These are phyloP conservation scores for Pichia rugopelliculosa DNA, from an alignment of 805 yeast species.

Conservation along the genomic window DNA sequence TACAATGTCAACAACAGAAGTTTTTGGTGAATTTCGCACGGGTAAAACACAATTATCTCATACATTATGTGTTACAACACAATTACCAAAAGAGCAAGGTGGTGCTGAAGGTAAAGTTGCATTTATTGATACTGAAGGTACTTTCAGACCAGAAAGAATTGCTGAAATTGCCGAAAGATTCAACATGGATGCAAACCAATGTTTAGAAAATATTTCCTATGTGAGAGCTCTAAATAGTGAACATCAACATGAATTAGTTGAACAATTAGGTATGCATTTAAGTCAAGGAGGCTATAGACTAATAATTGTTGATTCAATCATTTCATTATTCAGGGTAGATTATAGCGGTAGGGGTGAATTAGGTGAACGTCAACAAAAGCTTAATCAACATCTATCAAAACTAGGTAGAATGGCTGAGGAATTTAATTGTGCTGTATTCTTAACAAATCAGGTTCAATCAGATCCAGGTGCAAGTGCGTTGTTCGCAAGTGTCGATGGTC, in stretches of 20 bases:
- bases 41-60: conserved; percentile 81
- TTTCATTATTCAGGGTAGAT: conserved; percentile 75
- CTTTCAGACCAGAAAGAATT: conserved; percentile 67
- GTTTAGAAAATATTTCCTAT: conserved; percentile 62
- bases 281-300: conserved; percentile 60
- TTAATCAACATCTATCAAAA: conserved; percentile 47
- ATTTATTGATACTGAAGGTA: conserved; percentile 75
- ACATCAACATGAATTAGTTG: conserved; percentile 68
- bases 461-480: conserved; percentile 78
- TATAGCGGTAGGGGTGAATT: conserved; percentile 74
- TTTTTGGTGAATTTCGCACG: conserved; percentile 73
- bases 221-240: conserved; percentile 62
- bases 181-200: conserved; percentile 61
- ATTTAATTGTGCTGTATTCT: conserved; percentile 67
- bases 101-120: conserved; percentile 81
- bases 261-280: conserved; percentile 58
- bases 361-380: conserved; percentile 66
- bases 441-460: conserved; percentile 74
- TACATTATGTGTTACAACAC: conserved; percentile 70
- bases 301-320: conserved; percentile 61
- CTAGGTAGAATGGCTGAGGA: conserved; percentile 64
- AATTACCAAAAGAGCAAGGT: conserved; percentile 61
- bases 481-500: conserved; percentile 76
- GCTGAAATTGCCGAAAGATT: conserved; percentile 60
- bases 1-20: conserved; percentile 73